phyloP scores from a whole-genome alignment of 805 yeast species.

The Yarrowia porcina region DNA sequence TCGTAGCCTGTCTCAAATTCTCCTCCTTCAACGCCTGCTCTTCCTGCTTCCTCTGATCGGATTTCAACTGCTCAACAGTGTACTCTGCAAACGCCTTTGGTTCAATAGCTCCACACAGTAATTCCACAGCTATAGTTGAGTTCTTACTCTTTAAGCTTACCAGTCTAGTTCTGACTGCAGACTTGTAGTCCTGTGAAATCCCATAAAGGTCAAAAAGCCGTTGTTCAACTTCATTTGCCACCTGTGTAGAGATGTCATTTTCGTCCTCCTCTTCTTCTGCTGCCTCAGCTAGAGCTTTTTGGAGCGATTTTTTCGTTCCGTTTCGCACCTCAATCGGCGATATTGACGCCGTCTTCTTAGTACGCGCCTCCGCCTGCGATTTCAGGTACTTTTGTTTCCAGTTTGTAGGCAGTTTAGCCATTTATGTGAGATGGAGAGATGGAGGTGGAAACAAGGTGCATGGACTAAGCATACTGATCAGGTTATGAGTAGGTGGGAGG shows the following conservation, averaged over 20 bases:
- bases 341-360: not conserved
- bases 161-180: constrained; percentile 13
- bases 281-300: not conserved
- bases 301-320: not conserved
- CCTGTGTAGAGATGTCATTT: not conserved
- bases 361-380: constrained; percentile 7
- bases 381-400: constrained; percentile 25
- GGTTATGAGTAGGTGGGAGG: not conserved
- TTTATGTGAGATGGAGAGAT: not conserved
- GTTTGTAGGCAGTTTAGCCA: constrained; percentile 25
- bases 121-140: not conserved
- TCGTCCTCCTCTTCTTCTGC: constrained; percentile 11
- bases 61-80: constrained; percentile 3
- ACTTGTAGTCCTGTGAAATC: constrained; percentile 2
- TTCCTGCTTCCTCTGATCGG: not conserved
- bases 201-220: not conserved
- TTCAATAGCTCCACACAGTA: constrained; percentile 10
- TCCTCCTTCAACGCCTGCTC: constrained; percentile 9
- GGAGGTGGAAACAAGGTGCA: not conserved
- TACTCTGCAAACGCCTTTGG: constrained; percentile 17
- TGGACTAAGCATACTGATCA: not conserved
- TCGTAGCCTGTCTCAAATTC: constrained; percentile 6
- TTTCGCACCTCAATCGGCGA: constrained; percentile 11
- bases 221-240: constrained; percentile 13
- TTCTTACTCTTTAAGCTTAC: constrained; percentile 12